These are phyloP conservation scores for Paxillus involutus DNA, from an alignment of 768 basidiomycete genomes.

Conservation along the genomic window DNA sequence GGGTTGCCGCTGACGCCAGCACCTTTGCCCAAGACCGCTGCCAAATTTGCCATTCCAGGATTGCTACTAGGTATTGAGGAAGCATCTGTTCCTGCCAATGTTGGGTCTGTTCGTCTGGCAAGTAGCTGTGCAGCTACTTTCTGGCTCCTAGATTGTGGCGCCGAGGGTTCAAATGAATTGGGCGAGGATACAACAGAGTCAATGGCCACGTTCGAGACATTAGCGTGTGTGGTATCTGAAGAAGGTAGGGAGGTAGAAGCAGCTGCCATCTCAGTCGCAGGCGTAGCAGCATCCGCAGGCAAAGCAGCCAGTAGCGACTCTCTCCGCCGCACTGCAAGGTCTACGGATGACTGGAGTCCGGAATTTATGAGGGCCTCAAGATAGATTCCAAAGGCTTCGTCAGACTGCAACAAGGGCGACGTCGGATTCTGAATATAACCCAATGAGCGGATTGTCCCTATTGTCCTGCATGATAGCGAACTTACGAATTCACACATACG, in stretches of 20 bases:
- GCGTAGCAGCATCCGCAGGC: conserved; percentile 16
- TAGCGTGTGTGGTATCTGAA: conserved; percentile 16
- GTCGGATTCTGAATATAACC: conserved; percentile 50
- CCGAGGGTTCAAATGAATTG: conserved; percentile 11
- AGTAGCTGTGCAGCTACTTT: conserved; percentile 43
- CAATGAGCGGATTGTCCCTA: conserved; percentile 7
- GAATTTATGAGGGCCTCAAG: conserved; percentile 62
- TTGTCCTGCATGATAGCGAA: conserved; percentile 13
- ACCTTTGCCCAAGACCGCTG: conserved; percentile 41
- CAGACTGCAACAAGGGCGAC: conserved; percentile 69
- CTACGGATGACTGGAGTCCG: conserved; percentile 55
- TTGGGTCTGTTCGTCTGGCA: conserved; percentile 21
- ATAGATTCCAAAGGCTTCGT: conserved; percentile 77
- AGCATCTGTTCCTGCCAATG: conserved; percentile 7
- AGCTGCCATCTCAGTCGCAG: background rate
- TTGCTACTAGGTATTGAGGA: conserved; percentile 16
- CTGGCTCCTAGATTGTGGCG: conserved; percentile 36
- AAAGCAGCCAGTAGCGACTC: conserved; percentile 57
- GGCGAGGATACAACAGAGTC: conserved; percentile 13
- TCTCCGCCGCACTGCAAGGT: conserved; percentile 64
- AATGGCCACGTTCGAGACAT: conserved; percentile 13
- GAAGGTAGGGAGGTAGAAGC: background rate
- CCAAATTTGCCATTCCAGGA: conserved; percentile 41
- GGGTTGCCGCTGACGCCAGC: conserved; percentile 54
- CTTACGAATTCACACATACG: conserved; percentile 80